Conservation (phyloP, 495 filamentous ascomycete genomes). For the Talaromyces wortmannii region DNA sequence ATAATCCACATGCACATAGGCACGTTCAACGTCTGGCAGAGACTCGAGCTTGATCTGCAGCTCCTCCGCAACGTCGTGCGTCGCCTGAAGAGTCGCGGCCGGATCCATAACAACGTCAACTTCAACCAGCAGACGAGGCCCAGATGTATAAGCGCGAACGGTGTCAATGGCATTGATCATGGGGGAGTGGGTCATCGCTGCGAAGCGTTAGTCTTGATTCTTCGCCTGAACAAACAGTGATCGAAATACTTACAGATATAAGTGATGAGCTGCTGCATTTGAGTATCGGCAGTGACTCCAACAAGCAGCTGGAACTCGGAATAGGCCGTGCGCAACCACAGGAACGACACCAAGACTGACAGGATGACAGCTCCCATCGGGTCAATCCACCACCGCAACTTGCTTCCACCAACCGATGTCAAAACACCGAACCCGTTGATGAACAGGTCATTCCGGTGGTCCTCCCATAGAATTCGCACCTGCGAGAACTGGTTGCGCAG, state of each 20-base stretch:
- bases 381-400: slow-evolving; percentile 92
- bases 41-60: slow-evolving; percentile 93
- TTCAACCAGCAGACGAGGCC: slow-evolving; percentile 83
- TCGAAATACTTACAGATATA: slow-evolving; percentile 64
- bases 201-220: not conserved
- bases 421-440: slow-evolving; percentile 89
- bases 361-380: slow-evolving; percentile 85
- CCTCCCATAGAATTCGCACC: slow-evolving; percentile 88
- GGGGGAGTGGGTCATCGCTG: slow-evolving; percentile 81
- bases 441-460: slow-evolving; percentile 83
- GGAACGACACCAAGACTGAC: slow-evolving; percentile 62
- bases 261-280: slow-evolving; percentile 88
- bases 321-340: slow-evolving; percentile 85
- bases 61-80: slow-evolving; percentile 91
- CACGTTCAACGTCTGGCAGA: slow-evolving; percentile 84
- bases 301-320: slow-evolving; percentile 86
- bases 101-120: slow-evolving; percentile 85
- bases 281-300: slow-evolving; percentile 76
- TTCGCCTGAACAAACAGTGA: not conserved
- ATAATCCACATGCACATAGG: slow-evolving; percentile 96
- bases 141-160: slow-evolving; percentile 85
- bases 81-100: slow-evolving; percentile 58
- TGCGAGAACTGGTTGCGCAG: slow-evolving; percentile 84
- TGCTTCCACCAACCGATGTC: slow-evolving; percentile 78
- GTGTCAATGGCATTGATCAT: slow-evolving; percentile 83